Percentiles rank a stretch among this genome's conserved stretches.
phyloP scores from a whole-genome alignment of 106 monocot genomes.

The Dioscorea zingiberensis region DNA sequence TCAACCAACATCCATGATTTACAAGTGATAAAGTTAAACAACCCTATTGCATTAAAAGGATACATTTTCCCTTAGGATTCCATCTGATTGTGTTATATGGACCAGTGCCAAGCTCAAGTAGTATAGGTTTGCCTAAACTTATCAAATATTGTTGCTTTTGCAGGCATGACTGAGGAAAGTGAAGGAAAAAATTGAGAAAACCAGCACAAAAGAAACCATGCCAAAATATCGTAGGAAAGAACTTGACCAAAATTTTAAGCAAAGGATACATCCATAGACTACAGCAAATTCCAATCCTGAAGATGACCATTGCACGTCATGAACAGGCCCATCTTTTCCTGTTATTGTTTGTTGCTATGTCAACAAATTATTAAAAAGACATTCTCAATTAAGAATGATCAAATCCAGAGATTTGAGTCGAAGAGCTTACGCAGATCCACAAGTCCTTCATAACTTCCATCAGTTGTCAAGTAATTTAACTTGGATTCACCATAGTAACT shows the following conservation, averaged over 20 bases:
- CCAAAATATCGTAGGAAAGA: neutral
- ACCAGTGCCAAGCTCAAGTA: slow-evolving; percentile 80
- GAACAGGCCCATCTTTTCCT: too few species aligned
- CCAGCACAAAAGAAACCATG: neutral
- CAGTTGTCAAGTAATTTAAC: slow-evolving; percentile 87
- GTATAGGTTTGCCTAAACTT: slow-evolving; percentile 78
- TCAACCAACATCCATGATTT: too few species aligned
- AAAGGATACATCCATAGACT: slow-evolving; percentile 93
- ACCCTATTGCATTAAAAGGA: too few species aligned
- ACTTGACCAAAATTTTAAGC: neutral
- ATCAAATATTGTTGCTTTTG: slow-evolving; percentile 79
- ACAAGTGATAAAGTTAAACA: too few species aligned
- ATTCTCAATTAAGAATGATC: too few species aligned
- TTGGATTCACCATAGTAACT: slow-evolving; percentile 99
- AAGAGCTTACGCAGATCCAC: too few species aligned
- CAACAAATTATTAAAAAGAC: too few species aligned
- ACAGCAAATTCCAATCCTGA: too few species aligned
- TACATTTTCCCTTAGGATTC: slow-evolving; percentile 91
- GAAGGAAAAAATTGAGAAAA: slow-evolving; percentile 19
- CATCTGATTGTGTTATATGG: slow-evolving; percentile 97
- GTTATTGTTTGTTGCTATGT: too few species aligned
- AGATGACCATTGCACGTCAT: too few species aligned
- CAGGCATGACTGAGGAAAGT: slow-evolving; percentile 71
- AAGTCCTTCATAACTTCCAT: too few species aligned
- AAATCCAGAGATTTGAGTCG: too few species aligned